Evolutionary conservation across 805 yeast genomes (phyloP).

Genomic region (Nakazawaea molendinolei): DNA sequence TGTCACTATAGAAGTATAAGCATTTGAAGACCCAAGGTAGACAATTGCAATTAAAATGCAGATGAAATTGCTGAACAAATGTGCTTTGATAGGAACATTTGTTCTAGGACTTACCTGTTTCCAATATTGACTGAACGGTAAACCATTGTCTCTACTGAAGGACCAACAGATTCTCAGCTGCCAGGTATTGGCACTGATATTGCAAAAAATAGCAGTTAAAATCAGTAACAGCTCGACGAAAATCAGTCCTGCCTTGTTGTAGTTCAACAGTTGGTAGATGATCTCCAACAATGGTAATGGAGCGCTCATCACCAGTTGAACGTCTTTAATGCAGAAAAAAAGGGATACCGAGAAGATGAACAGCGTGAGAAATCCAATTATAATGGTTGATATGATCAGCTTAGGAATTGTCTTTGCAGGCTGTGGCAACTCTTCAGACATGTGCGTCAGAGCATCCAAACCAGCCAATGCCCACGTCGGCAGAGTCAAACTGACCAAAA

Average conservation of each 20-base stretch:
- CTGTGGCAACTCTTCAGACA: constrained; percentile 24
- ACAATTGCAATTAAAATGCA: constrained; percentile 2
- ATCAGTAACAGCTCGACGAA: constrained; percentile 12
- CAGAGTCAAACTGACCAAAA: constrained; percentile 21
- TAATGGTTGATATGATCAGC: constrained; percentile 23
- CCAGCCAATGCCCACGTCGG: constrained; percentile 14
- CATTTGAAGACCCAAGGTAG: constrained; percentile 12
- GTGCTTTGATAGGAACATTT: constrained; percentile 19
- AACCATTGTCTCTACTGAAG: constrained; percentile 11
- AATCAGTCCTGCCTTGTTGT: constrained; percentile 11
- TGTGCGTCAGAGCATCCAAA: constrained; percentile 26
- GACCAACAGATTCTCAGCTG: constrained; percentile 9
- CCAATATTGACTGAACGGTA: constrained; percentile 8
- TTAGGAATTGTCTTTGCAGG: constrained; percentile 24
- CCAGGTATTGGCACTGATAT: constrained; percentile 11
- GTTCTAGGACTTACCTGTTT: constrained; percentile 12
- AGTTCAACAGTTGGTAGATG: constrained; percentile 14
- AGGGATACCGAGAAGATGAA: constrained; percentile 23
- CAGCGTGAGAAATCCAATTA: constrained; percentile 22
- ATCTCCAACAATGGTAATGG: constrained; percentile 15
- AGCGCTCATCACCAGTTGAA: constrained; percentile 14
- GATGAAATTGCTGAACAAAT: constrained; percentile 8
- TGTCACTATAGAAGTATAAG: constrained; percentile 16
- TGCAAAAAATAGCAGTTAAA: constrained; percentile 6
- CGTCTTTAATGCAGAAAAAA: constrained; percentile 22